Evolutionary conservation across 208 protist genomes (phyloP).

Genomic region (Tritrichomonas musculus): DNA sequence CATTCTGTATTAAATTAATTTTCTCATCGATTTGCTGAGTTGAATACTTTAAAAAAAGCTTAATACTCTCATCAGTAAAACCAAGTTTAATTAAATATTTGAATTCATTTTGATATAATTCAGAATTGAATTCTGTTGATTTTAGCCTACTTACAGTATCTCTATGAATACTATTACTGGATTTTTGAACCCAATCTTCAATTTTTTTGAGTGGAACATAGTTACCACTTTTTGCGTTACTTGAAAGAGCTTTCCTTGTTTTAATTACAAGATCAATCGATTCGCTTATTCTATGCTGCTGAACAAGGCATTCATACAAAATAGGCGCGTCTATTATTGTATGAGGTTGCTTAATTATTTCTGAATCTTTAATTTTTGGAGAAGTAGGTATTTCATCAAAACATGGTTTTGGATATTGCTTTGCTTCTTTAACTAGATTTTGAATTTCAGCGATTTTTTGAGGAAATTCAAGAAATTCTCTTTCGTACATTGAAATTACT

Average conservation of each 20-base stretch:
- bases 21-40: no score
- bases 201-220: not conserved
- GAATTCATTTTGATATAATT: not conserved
- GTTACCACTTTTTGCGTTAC: no score
- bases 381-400: not conserved
- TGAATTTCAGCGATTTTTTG: not conserved
- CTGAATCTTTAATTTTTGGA: not conserved
- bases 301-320: not conserved
- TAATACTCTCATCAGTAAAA: not conserved
- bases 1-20: no score
- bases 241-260: not conserved
- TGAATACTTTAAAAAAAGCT: no score
- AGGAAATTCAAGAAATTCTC: constrained; percentile 13
- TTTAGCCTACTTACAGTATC: not conserved
- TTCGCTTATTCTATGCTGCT: not conserved
- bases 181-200: not conserved
- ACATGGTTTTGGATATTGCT: not conserved
- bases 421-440: not conserved
- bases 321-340: not conserved
- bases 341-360: not conserved
- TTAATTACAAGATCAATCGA: not conserved
- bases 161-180: not conserved
- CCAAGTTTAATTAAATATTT: not conserved
- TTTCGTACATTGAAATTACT: not conserved
- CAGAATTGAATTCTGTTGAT: not conserved